Conservation (phyloP, 2,329 filamentous ascomycete genomes). For the Purpureocillium lavendulum region DNA sequence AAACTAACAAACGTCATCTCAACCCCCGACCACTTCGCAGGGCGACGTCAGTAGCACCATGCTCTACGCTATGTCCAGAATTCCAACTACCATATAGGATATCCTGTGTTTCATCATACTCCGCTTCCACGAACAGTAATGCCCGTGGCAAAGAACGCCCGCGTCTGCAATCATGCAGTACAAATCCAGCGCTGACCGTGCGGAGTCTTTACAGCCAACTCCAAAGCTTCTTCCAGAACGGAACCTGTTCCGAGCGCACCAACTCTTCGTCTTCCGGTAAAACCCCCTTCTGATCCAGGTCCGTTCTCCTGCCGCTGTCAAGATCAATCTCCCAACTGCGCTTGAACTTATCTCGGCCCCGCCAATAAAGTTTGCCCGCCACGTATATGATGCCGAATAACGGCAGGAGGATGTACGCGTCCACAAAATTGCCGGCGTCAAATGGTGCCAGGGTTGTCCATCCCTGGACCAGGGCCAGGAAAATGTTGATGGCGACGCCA, state of each 20-base stretch:
- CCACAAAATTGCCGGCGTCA: constrained; percentile 49
- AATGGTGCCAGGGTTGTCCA: constrained; percentile 54
- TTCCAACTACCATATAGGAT: too few relatives aligned
- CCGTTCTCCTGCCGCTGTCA: constrained; percentile 43
- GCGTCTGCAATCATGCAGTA: not conserved
- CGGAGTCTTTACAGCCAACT: constrained; percentile 26
- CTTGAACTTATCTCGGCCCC: constrained; percentile 40
- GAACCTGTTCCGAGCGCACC: constrained; percentile 15
- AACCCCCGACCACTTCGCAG: too few relatives aligned
- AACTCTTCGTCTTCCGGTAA: constrained; percentile 18
- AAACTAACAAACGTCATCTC: too few relatives aligned
- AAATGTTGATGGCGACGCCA: constrained; percentile 47
- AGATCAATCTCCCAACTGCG: constrained; percentile 45
- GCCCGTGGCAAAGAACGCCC: too few relatives aligned
- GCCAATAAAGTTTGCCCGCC: constrained; percentile 44
- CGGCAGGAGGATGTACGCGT: constrained; percentile 54
- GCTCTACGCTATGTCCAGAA: too few relatives aligned
- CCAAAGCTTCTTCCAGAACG: constrained; percentile 36
- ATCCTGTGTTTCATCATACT: too few relatives aligned
- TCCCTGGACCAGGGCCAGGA: constrained; percentile 52
- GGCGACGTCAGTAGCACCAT: too few relatives aligned
- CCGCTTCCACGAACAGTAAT: too few relatives aligned
- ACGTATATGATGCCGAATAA: constrained; percentile 51
- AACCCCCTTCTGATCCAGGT: constrained; percentile 37
- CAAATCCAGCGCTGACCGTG: not conserved